Percentiles rank a stretch among this genome's conserved stretches.
These are phyloP conservation scores for Adiantum capillusveneris DNA, from an alignment of 75 land plant genomes.

Conservation along the genomic window DNA sequence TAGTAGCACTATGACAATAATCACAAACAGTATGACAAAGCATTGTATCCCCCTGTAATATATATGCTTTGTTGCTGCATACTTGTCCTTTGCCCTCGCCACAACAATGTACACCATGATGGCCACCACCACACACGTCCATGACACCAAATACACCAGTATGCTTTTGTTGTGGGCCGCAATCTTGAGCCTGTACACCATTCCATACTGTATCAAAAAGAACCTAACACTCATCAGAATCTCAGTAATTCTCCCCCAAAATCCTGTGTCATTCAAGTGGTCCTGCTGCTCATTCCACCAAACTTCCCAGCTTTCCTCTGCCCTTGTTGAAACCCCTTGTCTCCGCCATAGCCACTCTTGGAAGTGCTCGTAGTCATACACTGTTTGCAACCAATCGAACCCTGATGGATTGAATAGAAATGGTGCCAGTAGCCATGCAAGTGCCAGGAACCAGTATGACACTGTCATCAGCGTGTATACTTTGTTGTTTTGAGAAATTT, in stretches of 20 bases:
- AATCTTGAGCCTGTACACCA: constrained; percentile 27
- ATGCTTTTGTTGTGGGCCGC: constrained; percentile 18
- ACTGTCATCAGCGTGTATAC: constrained; percentile 59
- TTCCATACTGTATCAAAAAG: constrained; percentile 35
- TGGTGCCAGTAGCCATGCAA: constrained; percentile 84
- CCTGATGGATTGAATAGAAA: constrained; percentile 89
- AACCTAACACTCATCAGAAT: constrained; percentile 23
- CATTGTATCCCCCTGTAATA: constrained; percentile 18
- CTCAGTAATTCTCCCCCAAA: constrained; percentile 31
- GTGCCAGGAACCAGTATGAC: constrained; percentile 78
- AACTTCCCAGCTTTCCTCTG: constrained; percentile 31
- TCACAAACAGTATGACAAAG: constrained; percentile 8
- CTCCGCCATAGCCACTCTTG: constrained; percentile 78
- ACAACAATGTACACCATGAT: constrained; percentile 3
- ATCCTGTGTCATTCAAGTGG: constrained; percentile 21
- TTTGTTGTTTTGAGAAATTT: constrained; percentile 22
- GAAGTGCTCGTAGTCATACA: constrained; percentile 80
- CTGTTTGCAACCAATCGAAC: constrained; percentile 84
- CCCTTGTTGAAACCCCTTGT: constrained; percentile 10
- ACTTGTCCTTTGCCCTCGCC: constrained; percentile 6
- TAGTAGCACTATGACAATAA: constrained; percentile 12
- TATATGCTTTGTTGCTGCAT: constrained; percentile 8
- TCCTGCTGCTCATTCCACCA: constrained; percentile 39
- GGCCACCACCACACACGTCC: constrained; percentile 18
- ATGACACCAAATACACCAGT: constrained; percentile 26